These are phyloP conservation scores for Auxenochlorella protothecoides DNA, from an alignment of 139 green algal species.

Conservation along the genomic window DNA sequence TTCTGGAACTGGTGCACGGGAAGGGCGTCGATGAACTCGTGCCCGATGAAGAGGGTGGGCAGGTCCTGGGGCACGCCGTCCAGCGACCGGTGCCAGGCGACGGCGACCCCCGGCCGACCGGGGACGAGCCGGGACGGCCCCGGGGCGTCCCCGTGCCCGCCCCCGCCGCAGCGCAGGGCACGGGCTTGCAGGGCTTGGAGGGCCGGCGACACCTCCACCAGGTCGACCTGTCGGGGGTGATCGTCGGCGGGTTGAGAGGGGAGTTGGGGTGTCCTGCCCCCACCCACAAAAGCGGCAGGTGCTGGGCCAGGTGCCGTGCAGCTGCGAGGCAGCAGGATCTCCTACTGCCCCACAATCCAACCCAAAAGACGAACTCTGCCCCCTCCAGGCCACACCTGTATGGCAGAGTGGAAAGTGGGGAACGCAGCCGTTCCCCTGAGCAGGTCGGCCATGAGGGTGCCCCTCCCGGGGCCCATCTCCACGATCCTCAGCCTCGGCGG, in stretches of 20 bases:
- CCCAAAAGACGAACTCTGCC: background rate
- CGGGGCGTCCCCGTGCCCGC: too few relatives aligned
- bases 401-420: conserved; percentile 15
- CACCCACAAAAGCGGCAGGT: too few relatives aligned
- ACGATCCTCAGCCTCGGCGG: conserved; percentile 69
- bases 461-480: conserved; percentile 86
- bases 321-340: too few relatives aligned
- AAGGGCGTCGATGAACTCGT: conserved; percentile 97
- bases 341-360: conserved; percentile 6
- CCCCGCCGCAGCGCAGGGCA: conserved; percentile 7
- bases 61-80: conserved; percentile 36
- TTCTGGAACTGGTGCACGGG: conserved; percentile 91
- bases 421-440: conserved; percentile 57
- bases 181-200: conserved; percentile 19
- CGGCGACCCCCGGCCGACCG: conserved; percentile 5
- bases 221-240: conserved; percentile 28
- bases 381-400: too few relatives aligned
- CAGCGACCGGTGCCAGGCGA: conserved; percentile 58
- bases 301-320: too few relatives aligned
- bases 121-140: too few relatives aligned
- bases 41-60: conserved; percentile 74
- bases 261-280: too few relatives aligned
- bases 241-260: too few relatives aligned
- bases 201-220: conserved; percentile 74
- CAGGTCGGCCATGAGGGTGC: conserved; percentile 93